Percentiles rank a stretch among this genome's conserved stretches.
Evolutionary conservation across 148 eudicot species (phyloP).

Genomic region (Suaeda aralocaspica): DNA sequence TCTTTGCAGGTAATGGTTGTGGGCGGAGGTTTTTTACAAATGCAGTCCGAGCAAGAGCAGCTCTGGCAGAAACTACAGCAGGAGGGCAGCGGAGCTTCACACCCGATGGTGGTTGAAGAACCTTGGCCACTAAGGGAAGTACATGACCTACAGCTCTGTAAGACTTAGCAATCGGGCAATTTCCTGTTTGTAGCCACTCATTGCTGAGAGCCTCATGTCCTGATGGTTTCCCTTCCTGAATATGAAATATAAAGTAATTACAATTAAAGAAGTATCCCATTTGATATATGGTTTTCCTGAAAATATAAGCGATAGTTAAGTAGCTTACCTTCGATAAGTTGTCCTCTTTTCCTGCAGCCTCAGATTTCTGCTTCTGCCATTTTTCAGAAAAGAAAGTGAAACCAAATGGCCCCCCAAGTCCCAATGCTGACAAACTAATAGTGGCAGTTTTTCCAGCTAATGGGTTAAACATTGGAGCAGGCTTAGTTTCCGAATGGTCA

Average conservation of each 20-base stretch:
- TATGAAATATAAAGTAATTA: background rate
- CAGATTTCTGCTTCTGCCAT: slow-evolving; percentile 43
- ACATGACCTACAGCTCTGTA: slow-evolving; percentile 65
- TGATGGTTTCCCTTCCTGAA: slow-evolving; percentile 47
- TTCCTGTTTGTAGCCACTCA: slow-evolving; percentile 68
- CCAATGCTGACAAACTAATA: slow-evolving; percentile 67
- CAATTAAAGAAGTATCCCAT: background rate
- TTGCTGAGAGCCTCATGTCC: slow-evolving; percentile 58
- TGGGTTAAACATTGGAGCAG: slow-evolving; percentile 54
- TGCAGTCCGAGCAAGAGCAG: slow-evolving; percentile 71
- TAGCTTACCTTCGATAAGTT: slow-evolving; percentile 36
- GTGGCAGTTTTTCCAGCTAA: slow-evolving; percentile 70
- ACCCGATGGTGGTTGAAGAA: slow-evolving; percentile 67
- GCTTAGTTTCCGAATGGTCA: slow-evolving; percentile 24
- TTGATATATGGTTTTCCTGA: background rate
- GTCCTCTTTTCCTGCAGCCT: slow-evolving; percentile 36
- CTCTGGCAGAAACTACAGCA: slow-evolving; percentile 69
- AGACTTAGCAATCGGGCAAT: slow-evolving; percentile 79
- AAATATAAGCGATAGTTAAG: background rate
- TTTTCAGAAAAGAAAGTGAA: slow-evolving; percentile 46
- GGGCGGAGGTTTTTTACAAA: slow-evolving; percentile 66
- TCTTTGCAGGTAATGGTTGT: slow-evolving; percentile 61
- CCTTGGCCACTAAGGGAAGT: slow-evolving; percentile 64
- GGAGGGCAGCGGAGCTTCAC: slow-evolving; percentile 65
- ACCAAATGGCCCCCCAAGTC: slow-evolving; percentile 73